Evolutionary conservation across 352 stramenopile species (phyloP), one percentile per base, ranked within the genome.

Genomic region (Globisporangium camurandrum): DNA sequence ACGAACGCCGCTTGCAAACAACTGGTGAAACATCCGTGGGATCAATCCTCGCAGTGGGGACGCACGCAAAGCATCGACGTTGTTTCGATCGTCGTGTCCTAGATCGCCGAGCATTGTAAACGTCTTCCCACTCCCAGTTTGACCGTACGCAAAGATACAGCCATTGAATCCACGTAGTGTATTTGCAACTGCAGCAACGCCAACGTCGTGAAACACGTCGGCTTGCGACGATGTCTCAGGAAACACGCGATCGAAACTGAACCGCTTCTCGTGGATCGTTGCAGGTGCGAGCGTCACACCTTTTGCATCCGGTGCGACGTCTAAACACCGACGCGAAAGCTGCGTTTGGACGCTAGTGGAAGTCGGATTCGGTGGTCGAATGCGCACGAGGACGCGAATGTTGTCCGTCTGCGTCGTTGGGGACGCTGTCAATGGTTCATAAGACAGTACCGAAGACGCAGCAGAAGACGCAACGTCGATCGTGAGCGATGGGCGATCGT

Each of bases 81-180:
- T 59, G 4, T 43, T 49, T 34, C 8, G 8, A 12, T 34, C 30
- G 8, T 8, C 30, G 11, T 64, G 43, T 11, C 61, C 50, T 0
- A 64, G 52, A 20, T 59, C 74, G 22, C 80, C 83, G 14, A 93
- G 61, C 83, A 96, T 93, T 40, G 84, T 94, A 56, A 91, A 93
- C 11, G 86, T 95, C 50, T 96, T 96, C 7, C 86, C 86, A 0
- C 74, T 90, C 0, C 86, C 86, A 2, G 86, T 96, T 54, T 95
- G 84, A 22, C 86, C 86, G 47, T 95, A 96, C 6, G 86, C 86
- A 43, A 96, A 95, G 47, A 96, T 88, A 51, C 80, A 91, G 31
- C 86, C 86, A 51, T 96, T 93, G 60, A 89, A 96, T 16, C 86
- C 86, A 26, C 85, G 55, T 28, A 96, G 67, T 0, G 77, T 82